Conservation (phyloP, 1,284 basidiomycete species). For the Rhodofomes roseus region DNA sequence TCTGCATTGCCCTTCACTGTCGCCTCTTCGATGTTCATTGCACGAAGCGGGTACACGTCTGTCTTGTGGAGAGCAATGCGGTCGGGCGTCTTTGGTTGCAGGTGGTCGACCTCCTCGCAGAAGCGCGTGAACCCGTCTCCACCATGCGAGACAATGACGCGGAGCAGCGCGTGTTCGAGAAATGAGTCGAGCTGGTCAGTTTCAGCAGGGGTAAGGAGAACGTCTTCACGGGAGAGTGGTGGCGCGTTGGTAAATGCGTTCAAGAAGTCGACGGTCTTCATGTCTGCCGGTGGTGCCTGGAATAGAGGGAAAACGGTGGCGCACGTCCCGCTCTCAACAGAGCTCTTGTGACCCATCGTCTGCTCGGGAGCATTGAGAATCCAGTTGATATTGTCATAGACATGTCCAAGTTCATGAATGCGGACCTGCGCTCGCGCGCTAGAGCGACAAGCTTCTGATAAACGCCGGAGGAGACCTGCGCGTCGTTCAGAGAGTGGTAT, state of each 20-base stretch:
- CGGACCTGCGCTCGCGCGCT: constrained; percentile 17
- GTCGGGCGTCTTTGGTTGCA: neutral
- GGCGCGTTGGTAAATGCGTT: neutral
- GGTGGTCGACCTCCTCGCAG: constrained; percentile 5
- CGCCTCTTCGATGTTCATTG: constrained; percentile 36
- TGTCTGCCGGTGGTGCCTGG: neutral
- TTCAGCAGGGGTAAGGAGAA: neutral
- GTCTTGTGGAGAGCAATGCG: constrained; percentile 24
- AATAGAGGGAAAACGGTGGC: neutral
- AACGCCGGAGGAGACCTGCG: constrained; percentile 4
- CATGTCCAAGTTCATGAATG: constrained; percentile 13
- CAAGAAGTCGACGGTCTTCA: neutral
- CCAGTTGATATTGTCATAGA: constrained; percentile 37
- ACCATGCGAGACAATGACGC: constrained; percentile 29
- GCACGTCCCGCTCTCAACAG: constrained; percentile 22
- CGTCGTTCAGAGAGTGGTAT: no score
- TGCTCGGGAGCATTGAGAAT: constrained; percentile 29
- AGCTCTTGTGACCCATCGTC: constrained; percentile 27
- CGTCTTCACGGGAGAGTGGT: neutral
- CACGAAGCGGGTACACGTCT: constrained; percentile 28
- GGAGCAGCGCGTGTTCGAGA: constrained; percentile 11
- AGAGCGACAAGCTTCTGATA: constrained; percentile 2
- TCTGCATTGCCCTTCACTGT: constrained; percentile 33
- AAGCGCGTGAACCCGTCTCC: constrained; percentile 15
- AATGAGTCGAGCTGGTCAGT: constrained; percentile 5